These are phyloP conservation scores for Serendipita sp. DNA, from an alignment of 768 basidiomycete genomes.

Conservation along the genomic window DNA sequence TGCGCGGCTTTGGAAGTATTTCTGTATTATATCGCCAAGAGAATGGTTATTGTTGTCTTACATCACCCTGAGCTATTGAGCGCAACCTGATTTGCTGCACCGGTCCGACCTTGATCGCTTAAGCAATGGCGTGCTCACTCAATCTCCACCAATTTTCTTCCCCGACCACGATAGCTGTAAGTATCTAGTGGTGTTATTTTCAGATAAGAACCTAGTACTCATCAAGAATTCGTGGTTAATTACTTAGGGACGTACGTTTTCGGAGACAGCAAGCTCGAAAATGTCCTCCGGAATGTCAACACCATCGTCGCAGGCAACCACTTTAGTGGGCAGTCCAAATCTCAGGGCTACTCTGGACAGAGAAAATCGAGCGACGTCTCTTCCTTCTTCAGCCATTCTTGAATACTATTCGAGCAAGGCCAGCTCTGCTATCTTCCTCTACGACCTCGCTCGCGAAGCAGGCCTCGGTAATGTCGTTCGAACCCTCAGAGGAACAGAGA, in stretches of 20 bases:
- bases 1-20: background rate
- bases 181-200: background rate
- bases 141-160: background rate
- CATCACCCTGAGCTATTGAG: background rate
- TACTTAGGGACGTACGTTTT: too few species aligned
- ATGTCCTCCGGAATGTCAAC: slow-evolving; percentile 7
- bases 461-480: slow-evolving; percentile 65
- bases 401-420: slow-evolving; percentile 49
- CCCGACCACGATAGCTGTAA: background rate
- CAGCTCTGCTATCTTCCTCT: slow-evolving; percentile 60
- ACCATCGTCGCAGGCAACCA: slow-evolving; percentile 8
- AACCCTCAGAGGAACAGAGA: slow-evolving; percentile 35
- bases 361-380: background rate
- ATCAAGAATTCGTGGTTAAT: background rate
- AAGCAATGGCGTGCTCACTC: background rate
- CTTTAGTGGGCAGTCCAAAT: slow-evolving; percentile 3
- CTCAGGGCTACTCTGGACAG: slow-evolving; percentile 1
- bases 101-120: background rate
- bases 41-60: too few species aligned
- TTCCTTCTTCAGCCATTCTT: slow-evolving; percentile 23
- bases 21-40: too few species aligned
- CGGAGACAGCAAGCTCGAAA: background rate
- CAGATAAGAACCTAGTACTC: background rate
- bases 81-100: background rate
- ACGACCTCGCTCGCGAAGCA: slow-evolving; percentile 70